Evolutionary conservation across 345 rosid species (phyloP).

Genomic region (Ricinus communis): DNA sequence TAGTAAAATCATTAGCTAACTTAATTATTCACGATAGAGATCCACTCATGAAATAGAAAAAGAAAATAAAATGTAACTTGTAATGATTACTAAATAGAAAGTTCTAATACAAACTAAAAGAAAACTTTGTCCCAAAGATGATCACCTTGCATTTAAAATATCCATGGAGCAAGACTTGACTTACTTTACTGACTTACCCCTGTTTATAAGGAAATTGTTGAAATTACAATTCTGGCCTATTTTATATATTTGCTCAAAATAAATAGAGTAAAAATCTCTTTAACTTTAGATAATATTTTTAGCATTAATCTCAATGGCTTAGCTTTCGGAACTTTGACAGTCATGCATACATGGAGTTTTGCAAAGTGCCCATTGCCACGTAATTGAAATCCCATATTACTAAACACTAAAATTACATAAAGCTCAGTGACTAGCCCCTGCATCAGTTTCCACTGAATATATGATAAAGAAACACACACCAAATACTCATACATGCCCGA

Average conservation of each 20-base stretch:
- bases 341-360: neutral
- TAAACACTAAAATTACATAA: conserved; percentile 1
- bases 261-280: too few relatives aligned
- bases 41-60: too few relatives aligned
- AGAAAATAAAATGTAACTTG: too few relatives aligned
- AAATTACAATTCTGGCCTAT: neutral
- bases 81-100: too few relatives aligned
- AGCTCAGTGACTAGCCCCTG: neutral
- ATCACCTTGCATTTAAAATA: too few relatives aligned
- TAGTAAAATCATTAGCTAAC: neutral
- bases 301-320: neutral
- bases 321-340: neutral
- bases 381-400: neutral
- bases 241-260: neutral
- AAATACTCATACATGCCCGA: neutral
- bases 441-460: neutral
- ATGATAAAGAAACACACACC: neutral
- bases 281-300: too few relatives aligned
- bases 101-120: too few relatives aligned
- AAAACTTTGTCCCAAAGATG: too few relatives aligned
- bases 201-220: too few relatives aligned
- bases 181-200: too few relatives aligned
- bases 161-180: too few relatives aligned
- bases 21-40: neutral
- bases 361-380: neutral